A percentile compares a stretch with the other conserved stretches of the same genome.
Conservation (phyloP, 1,284 basidiomycete species). For the Paramarasmius palmivorus region DNA sequence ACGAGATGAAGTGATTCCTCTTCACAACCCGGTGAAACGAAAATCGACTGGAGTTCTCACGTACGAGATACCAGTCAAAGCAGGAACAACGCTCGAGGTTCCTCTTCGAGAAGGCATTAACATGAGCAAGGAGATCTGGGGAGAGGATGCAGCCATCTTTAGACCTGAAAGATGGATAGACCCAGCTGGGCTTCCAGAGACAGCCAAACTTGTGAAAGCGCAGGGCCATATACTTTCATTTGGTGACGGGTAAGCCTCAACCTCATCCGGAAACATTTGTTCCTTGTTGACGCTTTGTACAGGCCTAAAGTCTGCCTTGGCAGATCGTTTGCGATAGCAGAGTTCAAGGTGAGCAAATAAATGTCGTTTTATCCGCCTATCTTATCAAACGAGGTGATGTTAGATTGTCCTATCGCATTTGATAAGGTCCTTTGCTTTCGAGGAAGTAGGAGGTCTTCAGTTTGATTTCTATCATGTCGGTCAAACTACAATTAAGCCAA, state of each 20-base stretch:
- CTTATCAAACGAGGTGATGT: neutral
- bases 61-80: constrained; percentile 10
- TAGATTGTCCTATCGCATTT: constrained; percentile 16
- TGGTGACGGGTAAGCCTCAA: constrained; percentile 18
- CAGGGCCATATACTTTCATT: constrained; percentile 21
- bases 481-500: constrained; percentile 19
- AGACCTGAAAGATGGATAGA: constrained; percentile 26
- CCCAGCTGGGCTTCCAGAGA: constrained; percentile 25
- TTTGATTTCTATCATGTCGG: constrained; percentile 22
- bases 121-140: constrained; percentile 19
- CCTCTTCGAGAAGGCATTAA: constrained; percentile 21
- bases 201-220: constrained; percentile 11
- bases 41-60: constrained; percentile 2
- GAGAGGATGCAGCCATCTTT: constrained; percentile 18
- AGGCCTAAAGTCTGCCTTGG: constrained; percentile 21
- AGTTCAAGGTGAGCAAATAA: constrained; percentile 20
- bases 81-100: constrained; percentile 15
- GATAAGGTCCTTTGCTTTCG: constrained; percentile 16
- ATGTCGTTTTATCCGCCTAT: neutral
- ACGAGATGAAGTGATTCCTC: constrained; percentile 19
- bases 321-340: constrained; percentile 18
- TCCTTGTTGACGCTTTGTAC: neutral
- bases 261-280: neutral
- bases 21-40: constrained; percentile 10
- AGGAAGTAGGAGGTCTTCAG: constrained; percentile 7